Base-by-base conservation (phyloP, 139 green algal species). In the Yamagishiella unicocca region DNA sequence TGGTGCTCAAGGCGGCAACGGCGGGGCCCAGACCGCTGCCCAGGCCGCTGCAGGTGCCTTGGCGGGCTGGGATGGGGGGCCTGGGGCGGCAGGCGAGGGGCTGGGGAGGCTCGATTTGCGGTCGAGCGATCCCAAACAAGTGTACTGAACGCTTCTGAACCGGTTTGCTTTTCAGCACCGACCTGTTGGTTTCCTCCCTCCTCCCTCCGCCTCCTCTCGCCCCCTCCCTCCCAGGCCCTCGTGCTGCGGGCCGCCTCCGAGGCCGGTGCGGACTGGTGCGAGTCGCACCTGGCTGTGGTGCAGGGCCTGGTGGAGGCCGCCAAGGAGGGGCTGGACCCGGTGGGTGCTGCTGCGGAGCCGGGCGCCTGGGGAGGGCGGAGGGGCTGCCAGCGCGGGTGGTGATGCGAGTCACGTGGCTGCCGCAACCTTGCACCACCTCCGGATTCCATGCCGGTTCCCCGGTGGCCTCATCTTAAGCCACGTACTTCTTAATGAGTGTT, bases 291-390 rank as follows among this genome's bases (percentile, higher is more conserved):
- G 61, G 40, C 79, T 6, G 25, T 85, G 40, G 61, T 25, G 0
- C 40, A 45, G 61, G 42, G 61, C 42, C 79, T 85, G 27, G n/a
- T 85, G 79, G 79, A 85, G 42, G 79, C 61, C 29, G n/a, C 42
- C 17, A 31, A 35, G 42, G 40, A 54, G n/a, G 77, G 27, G 4
- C 25, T 73, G 25, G 77, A 73, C 12, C 38, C 24, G 55, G 77
- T 74, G 38, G 19, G 55, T n/a, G 1, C n/a, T 5, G 38, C 24
- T 46, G 45, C 22, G 4, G 45, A n/a, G n/a, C n/a, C n/a, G n/a
- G n/a, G n/a, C n/a, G n/a, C n/a, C n/a, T n/a, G n/a, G n/a, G n/a
- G n/a, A n/a, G n/a, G n/a, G n/a, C n/a, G n/a, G n/a, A n/a, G n/a
- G n/a, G n/a, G n/a, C n/a, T n/a, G n/a, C n/a, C n/a, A n/a, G n/a